Base-by-base conservation (phyloP, 2,329 filamentous ascomycete genomes). In the Phoma sp. region DNA sequence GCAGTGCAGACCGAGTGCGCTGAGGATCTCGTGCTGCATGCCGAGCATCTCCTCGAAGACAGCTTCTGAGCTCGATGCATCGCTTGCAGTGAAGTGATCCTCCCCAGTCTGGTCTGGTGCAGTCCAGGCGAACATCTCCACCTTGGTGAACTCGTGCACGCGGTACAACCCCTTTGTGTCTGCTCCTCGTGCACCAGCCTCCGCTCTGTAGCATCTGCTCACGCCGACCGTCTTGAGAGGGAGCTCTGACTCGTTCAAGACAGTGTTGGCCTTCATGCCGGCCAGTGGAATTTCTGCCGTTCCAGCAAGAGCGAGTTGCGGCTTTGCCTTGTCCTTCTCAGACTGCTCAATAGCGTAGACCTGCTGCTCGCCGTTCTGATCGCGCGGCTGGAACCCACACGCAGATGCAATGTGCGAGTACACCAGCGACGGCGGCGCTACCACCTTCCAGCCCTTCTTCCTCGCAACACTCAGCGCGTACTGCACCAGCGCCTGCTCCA, bases 111-210 rank as follows among this genome's bases (percentile, higher is more conserved):
- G 34, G 47, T 85, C 81, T 1, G 90, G 86, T 25, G 82, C 66
- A 4, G 91, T 89, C 95, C 95, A 99, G 0, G 90, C 92, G 72
- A 99, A 98, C 81, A 99, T 87, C 76, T 99, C 95, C 0, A 99
- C 93, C 74, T 99, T 99, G 23, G 92, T 96, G 77, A 99, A 99
- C 76, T 99, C 95, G 76, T 99, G 95, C 3, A 99, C 95, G 23
- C 95, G 89, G 77, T 98, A 99, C 1, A 99, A 80, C 5, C 95
- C 95, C 77, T 96, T 97, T 1, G 93, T 96, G 65, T 95, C 91
- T 20, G 89, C 87, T 25, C 95, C 95, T 32, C 93, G 84, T 1
- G 92, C 91, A 26, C 95, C 95, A 0, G 95, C 95, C 78, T 99
- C 95, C 37, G 95, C 95, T 46, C 95, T 89, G 77, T 96, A 99